A percentile compares a stretch with the other conserved stretches of the same genome.
phyloP scores from a whole-genome alignment of 306 rosid species.

The Dicorynia guianensis region DNA sequence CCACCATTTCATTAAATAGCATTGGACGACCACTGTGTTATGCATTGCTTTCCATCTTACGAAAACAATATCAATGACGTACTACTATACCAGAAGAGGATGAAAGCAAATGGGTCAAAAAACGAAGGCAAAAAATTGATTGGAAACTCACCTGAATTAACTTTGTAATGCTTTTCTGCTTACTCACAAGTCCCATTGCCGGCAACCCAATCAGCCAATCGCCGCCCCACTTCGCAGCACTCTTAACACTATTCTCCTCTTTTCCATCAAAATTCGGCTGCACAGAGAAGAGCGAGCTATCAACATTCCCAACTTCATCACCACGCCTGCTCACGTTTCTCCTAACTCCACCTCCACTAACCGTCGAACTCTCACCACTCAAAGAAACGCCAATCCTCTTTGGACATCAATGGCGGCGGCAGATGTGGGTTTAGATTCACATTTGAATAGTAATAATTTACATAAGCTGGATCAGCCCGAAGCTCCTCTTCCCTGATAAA shows the following conservation, averaged over 20 bases:
- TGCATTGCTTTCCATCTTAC: conserved; percentile 4
- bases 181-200: conserved; percentile 77
- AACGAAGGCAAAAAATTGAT: no score
- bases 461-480: conserved; percentile 87
- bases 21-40: background rate
- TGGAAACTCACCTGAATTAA: conserved; percentile 70
- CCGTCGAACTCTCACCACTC: conserved; percentile 63
- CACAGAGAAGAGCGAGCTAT: conserved; percentile 63
- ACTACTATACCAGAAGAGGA: background rate
- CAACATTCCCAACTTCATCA: conserved; percentile 47
- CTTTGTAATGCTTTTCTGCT: conserved; percentile 79
- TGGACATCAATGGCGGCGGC: conserved; percentile 88
- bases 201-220: conserved; percentile 82
- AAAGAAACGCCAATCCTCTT: conserved; percentile 90
- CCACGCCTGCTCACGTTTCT: conserved; percentile 57
- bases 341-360: conserved; percentile 82
- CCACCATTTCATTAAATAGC: background rate
- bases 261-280: conserved; percentile 78
- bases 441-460: conserved; percentile 74
- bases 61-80: background rate
- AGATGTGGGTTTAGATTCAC: conserved; percentile 82
- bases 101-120: conserved; percentile 12
- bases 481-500: conserved; percentile 67
- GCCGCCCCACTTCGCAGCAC: conserved; percentile 73
- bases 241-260: conserved; percentile 51